A percentile compares a stretch with the other conserved stretches of the same genome.
Evolutionary conservation across 495 filamentous ascomycete species (phyloP).

Genomic region (Letharia lupina): DNA sequence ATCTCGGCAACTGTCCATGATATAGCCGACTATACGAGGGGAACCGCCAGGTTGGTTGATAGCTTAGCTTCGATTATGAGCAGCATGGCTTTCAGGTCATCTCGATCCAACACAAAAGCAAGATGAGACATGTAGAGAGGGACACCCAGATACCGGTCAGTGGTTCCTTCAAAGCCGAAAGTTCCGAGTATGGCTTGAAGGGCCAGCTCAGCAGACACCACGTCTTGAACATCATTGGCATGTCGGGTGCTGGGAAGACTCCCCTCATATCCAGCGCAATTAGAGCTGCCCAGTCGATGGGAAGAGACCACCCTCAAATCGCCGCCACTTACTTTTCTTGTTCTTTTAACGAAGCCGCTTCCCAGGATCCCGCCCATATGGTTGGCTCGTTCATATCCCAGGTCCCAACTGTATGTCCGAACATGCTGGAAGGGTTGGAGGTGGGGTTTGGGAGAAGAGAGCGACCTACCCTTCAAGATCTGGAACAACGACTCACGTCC

Average conservation of each 20-base stretch:
- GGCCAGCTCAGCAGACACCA: not conserved
- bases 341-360: not conserved
- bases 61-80: not conserved
- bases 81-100: not conserved
- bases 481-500: not conserved
- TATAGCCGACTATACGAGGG: not conserved
- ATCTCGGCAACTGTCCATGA: not conserved
- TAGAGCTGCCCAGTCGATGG: not conserved
- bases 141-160: not conserved
- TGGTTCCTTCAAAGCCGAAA: not conserved
- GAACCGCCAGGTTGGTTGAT: not conserved
- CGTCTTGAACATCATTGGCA: constrained; percentile 4
- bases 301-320: not conserved
- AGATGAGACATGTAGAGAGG: not conserved
- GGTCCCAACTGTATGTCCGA: not conserved
- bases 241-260: not conserved
- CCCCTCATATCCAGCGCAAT: not conserved
- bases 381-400: constrained; percentile 1
- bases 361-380: not conserved
- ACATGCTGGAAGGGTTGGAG: constrained; percentile 1
- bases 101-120: not conserved
- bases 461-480: not conserved
- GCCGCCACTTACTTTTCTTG: not conserved
- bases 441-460: not conserved
- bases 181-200: constrained; percentile 1